phyloP scores from a whole-genome alignment of 805 yeast genomes.

The Wickerhamomyces silvicola region DNA sequence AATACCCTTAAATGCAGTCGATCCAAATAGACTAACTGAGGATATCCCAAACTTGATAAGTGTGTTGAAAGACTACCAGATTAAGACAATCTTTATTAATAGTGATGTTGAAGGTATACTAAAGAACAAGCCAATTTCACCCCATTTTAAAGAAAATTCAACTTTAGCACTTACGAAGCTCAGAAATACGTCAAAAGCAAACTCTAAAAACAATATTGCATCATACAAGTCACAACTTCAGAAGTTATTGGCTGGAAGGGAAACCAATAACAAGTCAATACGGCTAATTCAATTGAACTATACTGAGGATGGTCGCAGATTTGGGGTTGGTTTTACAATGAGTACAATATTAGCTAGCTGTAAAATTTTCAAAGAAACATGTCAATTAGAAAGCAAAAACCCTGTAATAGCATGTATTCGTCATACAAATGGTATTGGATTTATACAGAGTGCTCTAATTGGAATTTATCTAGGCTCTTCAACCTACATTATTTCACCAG shows the following conservation, averaged over 20 bases:
- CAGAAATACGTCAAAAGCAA: conserved; percentile 62
- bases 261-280: conserved; percentile 26
- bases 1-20: conserved; percentile 69
- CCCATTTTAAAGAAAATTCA: conserved; percentile 42
- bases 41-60: conserved; percentile 64
- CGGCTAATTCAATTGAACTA: conserved; percentile 64
- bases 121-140: conserved; percentile 60
- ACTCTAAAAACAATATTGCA: conserved; percentile 21
- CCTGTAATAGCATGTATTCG: conserved; percentile 84
- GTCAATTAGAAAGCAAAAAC: conserved; percentile 65
- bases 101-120: conserved; percentile 63
- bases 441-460: conserved; percentile 73
- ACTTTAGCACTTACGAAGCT: conserved; percentile 41
- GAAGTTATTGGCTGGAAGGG: conserved; percentile 15
- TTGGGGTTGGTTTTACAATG: conserved; percentile 49
- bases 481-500: conserved; percentile 73
- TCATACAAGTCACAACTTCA: conserved; percentile 11
- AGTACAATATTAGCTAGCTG: conserved; percentile 67
- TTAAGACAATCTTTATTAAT: conserved; percentile 69
- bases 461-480: conserved; percentile 87
- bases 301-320: conserved; percentile 64
- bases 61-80: conserved; percentile 64
- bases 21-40: conserved; percentile 58
- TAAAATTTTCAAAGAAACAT: conserved; percentile 86
- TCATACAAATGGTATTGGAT: conserved; percentile 81